Evolutionary conservation across 2,329 filamentous ascomycete genomes (phyloP).

Genomic region (Seiridium unicorne): DNA sequence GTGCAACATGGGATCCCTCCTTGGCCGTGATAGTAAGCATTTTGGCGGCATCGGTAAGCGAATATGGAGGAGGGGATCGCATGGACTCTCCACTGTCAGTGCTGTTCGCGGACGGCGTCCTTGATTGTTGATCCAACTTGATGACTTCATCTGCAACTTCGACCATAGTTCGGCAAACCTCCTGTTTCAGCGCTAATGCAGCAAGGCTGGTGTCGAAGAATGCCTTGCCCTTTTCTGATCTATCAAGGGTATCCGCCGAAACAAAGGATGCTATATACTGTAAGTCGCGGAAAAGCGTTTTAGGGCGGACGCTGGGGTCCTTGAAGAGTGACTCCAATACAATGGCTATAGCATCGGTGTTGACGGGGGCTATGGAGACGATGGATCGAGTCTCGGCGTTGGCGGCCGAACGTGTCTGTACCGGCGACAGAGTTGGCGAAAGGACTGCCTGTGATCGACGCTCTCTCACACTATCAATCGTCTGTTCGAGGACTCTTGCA

Average conservation of each 20-base stretch:
- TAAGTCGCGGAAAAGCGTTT: constrained; percentile 77
- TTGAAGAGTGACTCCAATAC: constrained; percentile 67
- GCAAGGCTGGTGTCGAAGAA: constrained; percentile 91
- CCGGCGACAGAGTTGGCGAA: constrained; percentile 31
- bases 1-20: constrained; percentile 83
- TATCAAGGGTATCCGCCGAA: constrained; percentile 58
- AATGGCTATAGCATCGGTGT: constrained; percentile 63
- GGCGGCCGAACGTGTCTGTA: constrained; percentile 35
- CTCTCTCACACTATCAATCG: constrained; percentile 69
- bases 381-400: constrained; percentile 47
- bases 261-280: constrained; percentile 72
- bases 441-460: constrained; percentile 59
- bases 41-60: constrained; percentile 75
- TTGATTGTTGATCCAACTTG: constrained; percentile 64
- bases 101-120: constrained; percentile 42
- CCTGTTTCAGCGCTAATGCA: constrained; percentile 82
- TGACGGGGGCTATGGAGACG: constrained; percentile 47
- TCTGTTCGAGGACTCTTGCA: constrained; percentile 53
- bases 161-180: constrained; percentile 83
- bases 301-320: constrained; percentile 68
- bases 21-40: constrained; percentile 94
- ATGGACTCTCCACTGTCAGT: constrained; percentile 33
- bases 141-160: constrained; percentile 70
- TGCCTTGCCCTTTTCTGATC: constrained; percentile 67
- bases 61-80: constrained; percentile 58